Percentiles rank a stretch among this genome's conserved stretches.
Evolutionary conservation across 805 yeast species (phyloP).

Genomic region (Monosporozyma aquatica): DNA sequence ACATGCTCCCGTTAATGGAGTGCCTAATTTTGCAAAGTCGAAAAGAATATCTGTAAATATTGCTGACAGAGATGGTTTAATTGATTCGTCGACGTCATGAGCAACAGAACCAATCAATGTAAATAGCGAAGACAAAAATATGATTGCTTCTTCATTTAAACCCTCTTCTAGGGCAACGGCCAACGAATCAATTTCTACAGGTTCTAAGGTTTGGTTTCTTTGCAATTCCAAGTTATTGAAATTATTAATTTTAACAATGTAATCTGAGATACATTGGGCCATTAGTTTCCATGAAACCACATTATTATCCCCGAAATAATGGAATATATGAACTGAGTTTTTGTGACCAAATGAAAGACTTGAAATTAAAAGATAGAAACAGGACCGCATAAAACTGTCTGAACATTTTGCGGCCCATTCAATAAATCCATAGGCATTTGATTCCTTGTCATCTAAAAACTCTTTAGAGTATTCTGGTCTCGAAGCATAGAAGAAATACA

Average conservation of each 20-base stretch:
- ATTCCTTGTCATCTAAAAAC: conserved; percentile 63
- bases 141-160: conserved; percentile 70
- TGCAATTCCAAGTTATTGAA: conserved; percentile 24
- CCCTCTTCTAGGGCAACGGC: conserved; percentile 40
- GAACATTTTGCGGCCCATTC: conserved; percentile 82
- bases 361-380: conserved; percentile 71
- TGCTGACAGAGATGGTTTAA: conserved; percentile 16
- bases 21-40: conserved; percentile 37
- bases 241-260: conserved; percentile 36
- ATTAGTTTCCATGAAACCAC: conserved; percentile 49
- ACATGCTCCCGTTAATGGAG: conserved; percentile 45
- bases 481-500: conserved; percentile 57
- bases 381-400: conserved; percentile 72
- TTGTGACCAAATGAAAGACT: conserved; percentile 57
- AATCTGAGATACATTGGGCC: conserved; percentile 44
- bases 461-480: conserved; percentile 48
- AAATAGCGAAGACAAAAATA: conserved; percentile 65
- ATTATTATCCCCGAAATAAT: conserved; percentile 35
- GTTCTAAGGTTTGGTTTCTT: conserved; percentile 21
- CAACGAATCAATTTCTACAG: conserved; percentile 22
- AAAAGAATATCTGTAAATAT: conserved; percentile 33
- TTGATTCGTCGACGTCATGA: conserved; percentile 21
- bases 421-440: conserved; percentile 68
- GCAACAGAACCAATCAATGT: conserved; percentile 53
- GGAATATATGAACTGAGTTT: conserved; percentile 43